phyloP scores from a whole-genome alignment of 2,329 filamentous ascomycete genomes.

The Chrysoporthe cubensis region DNA sequence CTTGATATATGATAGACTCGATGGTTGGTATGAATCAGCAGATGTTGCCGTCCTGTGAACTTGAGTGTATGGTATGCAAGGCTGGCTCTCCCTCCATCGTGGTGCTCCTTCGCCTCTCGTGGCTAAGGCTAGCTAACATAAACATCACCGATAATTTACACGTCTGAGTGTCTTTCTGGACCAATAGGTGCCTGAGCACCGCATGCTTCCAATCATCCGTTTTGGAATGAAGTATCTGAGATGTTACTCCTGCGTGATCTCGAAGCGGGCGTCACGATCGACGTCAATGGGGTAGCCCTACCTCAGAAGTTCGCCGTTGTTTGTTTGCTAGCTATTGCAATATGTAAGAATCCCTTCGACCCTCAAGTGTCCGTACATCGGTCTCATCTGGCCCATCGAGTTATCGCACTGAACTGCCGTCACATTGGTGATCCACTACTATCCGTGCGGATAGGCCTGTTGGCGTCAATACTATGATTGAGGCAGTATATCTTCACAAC shows the following conservation, averaged over 20 bases:
- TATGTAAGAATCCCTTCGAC: constrained; percentile 16
- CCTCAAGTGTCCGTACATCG: background rate
- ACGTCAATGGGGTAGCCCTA: background rate
- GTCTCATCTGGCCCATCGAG: background rate
- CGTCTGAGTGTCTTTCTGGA: background rate
- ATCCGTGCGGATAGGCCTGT: background rate
- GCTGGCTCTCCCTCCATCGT: background rate
- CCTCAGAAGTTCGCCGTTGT: constrained; percentile 22
- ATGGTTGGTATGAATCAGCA: background rate
- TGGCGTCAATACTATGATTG: background rate
- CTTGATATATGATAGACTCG: constrained; percentile 1
- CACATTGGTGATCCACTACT: background rate
- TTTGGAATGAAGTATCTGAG: background rate
- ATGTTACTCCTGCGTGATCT: constrained; percentile 10
- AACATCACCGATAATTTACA: background rate
- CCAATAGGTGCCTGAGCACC: background rate
- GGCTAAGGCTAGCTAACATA: background rate
- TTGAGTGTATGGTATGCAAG: background rate
- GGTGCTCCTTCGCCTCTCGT: background rate
- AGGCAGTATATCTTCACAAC: background rate
- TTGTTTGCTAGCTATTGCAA: constrained; percentile 21
- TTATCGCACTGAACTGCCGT: background rate
- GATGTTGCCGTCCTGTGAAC: background rate
- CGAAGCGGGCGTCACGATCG: constrained; percentile 12
- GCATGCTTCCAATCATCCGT: background rate